A percentile compares a stretch with the other conserved stretches of the same genome.
phyloP scores from a whole-genome alignment of 768 basidiomycete species.

The Tricholoma saponaceum region DNA sequence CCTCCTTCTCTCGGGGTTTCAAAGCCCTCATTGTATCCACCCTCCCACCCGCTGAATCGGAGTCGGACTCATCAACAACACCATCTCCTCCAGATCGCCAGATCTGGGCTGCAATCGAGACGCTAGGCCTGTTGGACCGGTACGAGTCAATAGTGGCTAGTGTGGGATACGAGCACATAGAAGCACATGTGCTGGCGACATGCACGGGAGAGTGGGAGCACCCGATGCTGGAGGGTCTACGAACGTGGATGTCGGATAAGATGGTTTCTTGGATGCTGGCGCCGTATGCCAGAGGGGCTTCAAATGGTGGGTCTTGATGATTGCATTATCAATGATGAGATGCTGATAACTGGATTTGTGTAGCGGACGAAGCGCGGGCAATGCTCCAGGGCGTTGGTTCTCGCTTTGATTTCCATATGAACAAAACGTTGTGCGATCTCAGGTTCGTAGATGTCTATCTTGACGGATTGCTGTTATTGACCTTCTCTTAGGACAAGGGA shows the following conservation, averaged over 20 bases:
- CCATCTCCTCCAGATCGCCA: slow-evolving; percentile 17
- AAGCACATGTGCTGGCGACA: slow-evolving; percentile 59
- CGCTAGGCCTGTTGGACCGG: slow-evolving; percentile 73
- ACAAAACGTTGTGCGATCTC: slow-evolving; percentile 85
- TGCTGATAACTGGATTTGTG: slow-evolving; percentile 4
- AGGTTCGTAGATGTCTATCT: slow-evolving; percentile 42
- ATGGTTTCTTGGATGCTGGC: slow-evolving; percentile 84
- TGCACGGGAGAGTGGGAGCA: slow-evolving; percentile 70
- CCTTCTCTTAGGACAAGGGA: slow-evolving; percentile 54
- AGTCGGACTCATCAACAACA: slow-evolving; percentile 4
- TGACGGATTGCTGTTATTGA: background rate
- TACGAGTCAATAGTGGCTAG: slow-evolving; percentile 81
- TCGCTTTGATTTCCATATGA: slow-evolving; percentile 89
- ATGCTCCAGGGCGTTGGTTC: slow-evolving; percentile 77
- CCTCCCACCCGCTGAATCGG: slow-evolving; percentile 33
- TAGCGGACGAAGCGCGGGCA: slow-evolving; percentile 67
- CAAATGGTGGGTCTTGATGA: slow-evolving; percentile 40
- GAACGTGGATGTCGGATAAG: slow-evolving; percentile 74
- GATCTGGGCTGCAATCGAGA: slow-evolving; percentile 62
- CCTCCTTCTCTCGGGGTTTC: slow-evolving; percentile 63
- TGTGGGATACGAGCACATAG: slow-evolving; percentile 85
- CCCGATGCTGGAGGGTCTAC: slow-evolving; percentile 55
- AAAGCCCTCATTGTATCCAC: slow-evolving; percentile 62
- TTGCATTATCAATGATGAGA: background rate
- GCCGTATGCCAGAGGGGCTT: slow-evolving; percentile 69